A percentile compares a stretch with the other conserved stretches of the same genome.
These are phyloP conservation scores for Amborella trichopoda DNA, from an alignment of 164 flowering plant species.

Conservation along the genomic window DNA sequence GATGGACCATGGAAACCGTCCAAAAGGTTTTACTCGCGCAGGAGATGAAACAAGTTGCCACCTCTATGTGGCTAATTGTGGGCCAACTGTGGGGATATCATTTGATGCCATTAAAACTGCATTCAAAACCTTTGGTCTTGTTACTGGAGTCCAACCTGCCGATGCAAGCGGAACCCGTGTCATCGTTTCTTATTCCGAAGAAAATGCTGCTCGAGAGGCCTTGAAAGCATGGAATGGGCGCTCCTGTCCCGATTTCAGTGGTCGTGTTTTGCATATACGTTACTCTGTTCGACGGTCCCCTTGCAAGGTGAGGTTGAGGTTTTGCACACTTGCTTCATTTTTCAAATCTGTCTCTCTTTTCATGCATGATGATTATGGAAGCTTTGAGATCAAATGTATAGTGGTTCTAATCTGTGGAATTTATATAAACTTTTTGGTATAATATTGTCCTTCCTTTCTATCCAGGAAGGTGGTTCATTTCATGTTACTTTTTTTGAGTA, in stretches of 20 bases:
- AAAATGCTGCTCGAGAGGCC: slow-evolving; percentile 44
- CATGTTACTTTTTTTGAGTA: too few relatives aligned
- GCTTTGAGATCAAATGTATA: too few relatives aligned
- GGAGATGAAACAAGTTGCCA: slow-evolving; percentile 31
- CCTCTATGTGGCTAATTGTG: slow-evolving; percentile 89
- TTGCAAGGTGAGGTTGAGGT: not conserved
- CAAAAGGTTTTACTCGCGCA: not conserved
- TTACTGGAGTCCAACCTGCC: slow-evolving; percentile 62
- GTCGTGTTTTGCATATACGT: slow-evolving; percentile 64
- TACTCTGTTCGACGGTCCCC: slow-evolving; percentile 34
- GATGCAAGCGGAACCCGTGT: slow-evolving; percentile 84
- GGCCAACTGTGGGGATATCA: slow-evolving; percentile 75
- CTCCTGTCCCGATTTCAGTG: slow-evolving; percentile 47
- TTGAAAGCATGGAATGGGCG: slow-evolving; percentile 39
- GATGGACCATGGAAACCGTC: not conserved
- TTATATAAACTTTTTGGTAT: too few relatives aligned
- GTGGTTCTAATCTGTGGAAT: too few relatives aligned
- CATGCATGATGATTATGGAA: too few relatives aligned
- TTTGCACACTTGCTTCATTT: too few relatives aligned
- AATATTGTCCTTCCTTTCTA: too few relatives aligned
- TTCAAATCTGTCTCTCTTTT: too few relatives aligned
- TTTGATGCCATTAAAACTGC: slow-evolving; percentile 39
- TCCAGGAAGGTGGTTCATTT: too few relatives aligned
- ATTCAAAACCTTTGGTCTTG: slow-evolving; percentile 50
- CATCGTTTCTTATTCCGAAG: slow-evolving; percentile 45